phyloP scores from a whole-genome alignment of 192 early-diverging fungal species.

The Coemansia sp. region DNA sequence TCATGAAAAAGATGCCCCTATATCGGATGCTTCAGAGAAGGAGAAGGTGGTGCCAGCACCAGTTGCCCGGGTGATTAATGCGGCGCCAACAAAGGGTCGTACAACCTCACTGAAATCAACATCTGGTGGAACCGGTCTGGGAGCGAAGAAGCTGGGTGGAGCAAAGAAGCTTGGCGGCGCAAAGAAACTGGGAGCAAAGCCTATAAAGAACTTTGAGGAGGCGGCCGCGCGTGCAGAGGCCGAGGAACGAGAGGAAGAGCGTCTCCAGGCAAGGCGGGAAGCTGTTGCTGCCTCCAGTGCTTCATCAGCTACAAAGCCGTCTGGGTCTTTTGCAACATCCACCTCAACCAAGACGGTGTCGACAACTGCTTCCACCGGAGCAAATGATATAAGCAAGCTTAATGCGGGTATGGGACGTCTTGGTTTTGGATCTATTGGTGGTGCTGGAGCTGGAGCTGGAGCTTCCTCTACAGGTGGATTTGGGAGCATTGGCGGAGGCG shows the following conservation, averaged over 20 bases:
- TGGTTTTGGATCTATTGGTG: constrained; percentile 59
- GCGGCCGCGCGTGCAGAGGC: constrained; percentile 87
- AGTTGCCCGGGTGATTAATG: constrained; percentile 33
- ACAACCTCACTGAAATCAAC: constrained; percentile 30
- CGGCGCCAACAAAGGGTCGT: constrained; percentile 24
- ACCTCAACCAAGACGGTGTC: not conserved
- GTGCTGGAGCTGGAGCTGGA: constrained; percentile 1
- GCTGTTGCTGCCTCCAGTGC: constrained; percentile 18
- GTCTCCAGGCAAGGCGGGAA: constrained; percentile 53
- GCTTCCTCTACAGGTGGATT: constrained; percentile 11
- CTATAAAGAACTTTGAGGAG: constrained; percentile 88
- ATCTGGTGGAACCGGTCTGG: constrained; percentile 20
- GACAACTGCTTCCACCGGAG: not conserved
- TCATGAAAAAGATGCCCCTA: not conserved
- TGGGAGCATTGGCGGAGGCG: constrained; percentile 40
- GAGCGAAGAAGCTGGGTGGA: constrained; percentile 48
- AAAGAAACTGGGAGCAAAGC: constrained; percentile 76
- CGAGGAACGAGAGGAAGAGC: constrained; percentile 70
- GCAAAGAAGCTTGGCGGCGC: constrained; percentile 80
- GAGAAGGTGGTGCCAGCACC: constrained; percentile 20
- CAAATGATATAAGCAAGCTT: constrained; percentile 56
- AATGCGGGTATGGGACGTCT: constrained; percentile 72
- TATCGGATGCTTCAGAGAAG: not conserved
- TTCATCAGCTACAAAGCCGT: not conserved
- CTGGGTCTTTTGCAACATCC: constrained; percentile 3